Evolutionary conservation across 2,329 filamentous ascomycete genomes (phyloP).

Genomic region (Exophiala xenobiotica): DNA sequence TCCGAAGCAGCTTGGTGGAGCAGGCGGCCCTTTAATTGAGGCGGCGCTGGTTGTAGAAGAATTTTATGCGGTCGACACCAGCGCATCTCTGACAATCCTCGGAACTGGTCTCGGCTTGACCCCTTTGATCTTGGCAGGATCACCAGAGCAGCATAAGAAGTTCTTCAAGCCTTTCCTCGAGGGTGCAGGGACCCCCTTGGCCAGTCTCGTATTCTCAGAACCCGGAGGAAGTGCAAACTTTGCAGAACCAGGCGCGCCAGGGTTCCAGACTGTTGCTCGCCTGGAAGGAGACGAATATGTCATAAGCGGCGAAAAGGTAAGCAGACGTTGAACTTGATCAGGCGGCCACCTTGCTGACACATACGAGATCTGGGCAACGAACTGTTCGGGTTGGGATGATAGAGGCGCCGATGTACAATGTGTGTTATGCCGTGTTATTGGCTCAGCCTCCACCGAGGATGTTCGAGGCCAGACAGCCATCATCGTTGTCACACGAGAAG

Average conservation of each 20-base stretch:
- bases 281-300: slow-evolving; percentile 53
- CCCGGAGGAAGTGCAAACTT: slow-evolving; percentile 55
- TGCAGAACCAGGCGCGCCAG: slow-evolving; percentile 50
- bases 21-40: slow-evolving; percentile 46
- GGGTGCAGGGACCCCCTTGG: slow-evolving; percentile 48
- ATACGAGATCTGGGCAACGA: slow-evolving; percentile 54
- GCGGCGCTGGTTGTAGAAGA: slow-evolving; percentile 55
- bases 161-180: slow-evolving; percentile 52
- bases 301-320: slow-evolving; percentile 55
- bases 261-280: slow-evolving; percentile 51
- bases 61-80: slow-evolving; percentile 53
- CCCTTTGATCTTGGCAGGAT: slow-evolving; percentile 50
- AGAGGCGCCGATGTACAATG: slow-evolving; percentile 54
- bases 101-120: slow-evolving; percentile 54
- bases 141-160: slow-evolving; percentile 40
- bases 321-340: not conserved
- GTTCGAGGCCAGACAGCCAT: slow-evolving; percentile 47
- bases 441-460: slow-evolving; percentile 25
- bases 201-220: slow-evolving; percentile 54
- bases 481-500: slow-evolving; percentile 50
- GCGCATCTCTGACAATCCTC: slow-evolving; percentile 51
- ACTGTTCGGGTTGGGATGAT: slow-evolving; percentile 55
- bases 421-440: slow-evolving; percentile 49
- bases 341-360: not conserved
- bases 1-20: slow-evolving; percentile 48